Percentiles rank a stretch among this genome's conserved stretches.
phyloP scores from a whole-genome alignment of 768 basidiomycete genomes.

The Leccinum disarticulatum region DNA sequence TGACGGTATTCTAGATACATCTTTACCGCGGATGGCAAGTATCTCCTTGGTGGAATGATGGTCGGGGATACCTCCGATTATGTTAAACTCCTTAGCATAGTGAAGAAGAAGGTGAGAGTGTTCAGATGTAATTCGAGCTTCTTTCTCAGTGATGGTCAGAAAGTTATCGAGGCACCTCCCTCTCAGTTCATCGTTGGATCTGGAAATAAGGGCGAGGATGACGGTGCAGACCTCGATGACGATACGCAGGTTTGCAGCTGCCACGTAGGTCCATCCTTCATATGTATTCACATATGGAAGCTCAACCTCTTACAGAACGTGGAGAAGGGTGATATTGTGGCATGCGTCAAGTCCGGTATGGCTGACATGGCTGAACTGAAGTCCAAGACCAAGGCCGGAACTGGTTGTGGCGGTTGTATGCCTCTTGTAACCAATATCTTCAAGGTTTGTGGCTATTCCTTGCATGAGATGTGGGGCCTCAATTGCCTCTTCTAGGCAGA shows the following conservation, averaged over 20 bases:
- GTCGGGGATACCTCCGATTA: constrained; percentile 72
- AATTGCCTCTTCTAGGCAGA: constrained; percentile 43
- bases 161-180: constrained; percentile 63
- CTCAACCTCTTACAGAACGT: constrained; percentile 51
- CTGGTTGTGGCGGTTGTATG: constrained; percentile 73
- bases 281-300: background rate
- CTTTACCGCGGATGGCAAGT: constrained; percentile 68
- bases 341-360: constrained; percentile 50
- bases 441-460: constrained; percentile 26
- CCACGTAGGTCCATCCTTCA: constrained; percentile 41
- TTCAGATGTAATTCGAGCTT: background rate
- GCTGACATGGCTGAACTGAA: constrained; percentile 57
- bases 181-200: constrained; percentile 65
- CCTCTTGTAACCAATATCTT: constrained; percentile 49
- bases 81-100: constrained; percentile 65
- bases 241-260: constrained; percentile 74
- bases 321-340: constrained; percentile 53
- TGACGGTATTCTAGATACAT: constrained; percentile 45
- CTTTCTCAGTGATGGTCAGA: constrained; percentile 36
- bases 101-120: constrained; percentile 64
- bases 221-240: constrained; percentile 68
- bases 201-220: constrained; percentile 47
- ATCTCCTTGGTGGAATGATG: constrained; percentile 78
- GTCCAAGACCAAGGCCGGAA: constrained; percentile 65
- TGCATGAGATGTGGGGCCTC: too few relatives aligned